Evolutionary conservation across 371 early-diverging fungal genomes (phyloP).

Genomic region (Zopfochytrium polystomum): DNA sequence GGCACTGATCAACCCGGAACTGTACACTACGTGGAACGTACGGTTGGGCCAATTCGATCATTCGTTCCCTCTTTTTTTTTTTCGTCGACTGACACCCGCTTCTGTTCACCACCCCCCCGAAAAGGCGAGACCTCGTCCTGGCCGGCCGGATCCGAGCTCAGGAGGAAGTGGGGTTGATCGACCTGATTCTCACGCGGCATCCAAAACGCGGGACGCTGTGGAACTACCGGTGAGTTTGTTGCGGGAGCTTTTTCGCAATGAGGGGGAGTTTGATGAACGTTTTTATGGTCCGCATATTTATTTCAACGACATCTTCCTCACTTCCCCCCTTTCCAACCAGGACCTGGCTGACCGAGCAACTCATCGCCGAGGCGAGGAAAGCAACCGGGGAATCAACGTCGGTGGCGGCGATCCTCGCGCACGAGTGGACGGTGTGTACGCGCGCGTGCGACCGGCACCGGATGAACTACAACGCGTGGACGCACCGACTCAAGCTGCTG

Average conservation of each 20-base stretch:
- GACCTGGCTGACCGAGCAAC: slow-evolving; percentile 6
- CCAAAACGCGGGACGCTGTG: slow-evolving; percentile 25
- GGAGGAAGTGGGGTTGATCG: slow-evolving; percentile 18
- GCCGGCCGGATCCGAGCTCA: not conserved
- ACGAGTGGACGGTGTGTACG: slow-evolving; percentile 15
- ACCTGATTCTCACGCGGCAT: slow-evolving; percentile 22
- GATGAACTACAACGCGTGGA: slow-evolving; percentile 30
- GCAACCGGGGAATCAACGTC: no score
- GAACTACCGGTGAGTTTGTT: slow-evolving; percentile 20
- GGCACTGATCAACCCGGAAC: slow-evolving; percentile 22
- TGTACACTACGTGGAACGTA: slow-evolving; percentile 24
- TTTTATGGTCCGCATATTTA: no score
- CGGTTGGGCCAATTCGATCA: slow-evolving; percentile 1
- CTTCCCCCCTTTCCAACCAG: no score
- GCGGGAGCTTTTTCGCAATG: no score
- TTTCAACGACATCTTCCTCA: no score
- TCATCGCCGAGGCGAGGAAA: not conserved
- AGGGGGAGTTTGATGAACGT: no score
- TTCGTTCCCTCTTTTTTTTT: not conserved
- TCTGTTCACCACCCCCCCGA: not conserved
- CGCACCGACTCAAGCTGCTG: no score
- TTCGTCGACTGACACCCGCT: not conserved
- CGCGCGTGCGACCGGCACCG: slow-evolving; percentile 19
- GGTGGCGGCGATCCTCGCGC: not conserved
- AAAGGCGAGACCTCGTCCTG: slow-evolving; percentile 1